Base-by-base conservation (phyloP, 352 stramenopile genomes). In the Thalassiosira mediterranea region DNA sequence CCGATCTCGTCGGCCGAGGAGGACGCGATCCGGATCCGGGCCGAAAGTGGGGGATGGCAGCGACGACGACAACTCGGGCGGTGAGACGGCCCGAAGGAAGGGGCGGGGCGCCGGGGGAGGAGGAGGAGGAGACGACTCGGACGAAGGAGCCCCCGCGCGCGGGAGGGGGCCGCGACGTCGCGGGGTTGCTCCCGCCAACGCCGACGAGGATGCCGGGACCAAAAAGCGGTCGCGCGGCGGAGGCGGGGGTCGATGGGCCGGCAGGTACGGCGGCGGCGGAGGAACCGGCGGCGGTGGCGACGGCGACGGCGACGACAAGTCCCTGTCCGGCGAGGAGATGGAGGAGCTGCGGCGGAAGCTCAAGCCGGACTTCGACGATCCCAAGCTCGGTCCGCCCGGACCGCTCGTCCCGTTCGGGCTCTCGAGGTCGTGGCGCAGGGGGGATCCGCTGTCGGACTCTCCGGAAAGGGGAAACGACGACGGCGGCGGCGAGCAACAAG, bases 281-380 rank as follows among this genome's bases (percentile, higher is more conserved):
- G 34, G 13, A 7, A 13, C 7, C 34, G 34, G 34, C 34, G 34
- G 13, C 34, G 44, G 21, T 19, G 21, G 44, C 44, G 44, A 53
- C 17, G 44, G 44, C 44, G 21, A n/a, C 44, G 44, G 44, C 15
- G 44, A 21, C 28, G 34, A 49, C 7, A 51, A 54, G 26, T 38
- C 63, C 26, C 25, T 59, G 23, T 65, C 72, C 13, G 56, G 67
- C n/a, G 62, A 75, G 34, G 69, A 83, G 57, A 29, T 61, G 37
- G 34, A 86, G 59, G 48, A 56, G 23, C 23, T 56, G 10, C 32
- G 17, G 29, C 10, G n/a, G 25, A 29, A 59, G 38, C 56, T 89
- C 13, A 85, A 90, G 65, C 87, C 87, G 28, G 32, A 79, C 3
- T 84, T 91, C 61, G 57, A 69, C 4, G 66, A 82, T 66, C 87